These are phyloP conservation scores for Plasmodium billcollinsi DNA, from an alignment of 169 alveolate genomes.

Conservation along the genomic window DNA sequence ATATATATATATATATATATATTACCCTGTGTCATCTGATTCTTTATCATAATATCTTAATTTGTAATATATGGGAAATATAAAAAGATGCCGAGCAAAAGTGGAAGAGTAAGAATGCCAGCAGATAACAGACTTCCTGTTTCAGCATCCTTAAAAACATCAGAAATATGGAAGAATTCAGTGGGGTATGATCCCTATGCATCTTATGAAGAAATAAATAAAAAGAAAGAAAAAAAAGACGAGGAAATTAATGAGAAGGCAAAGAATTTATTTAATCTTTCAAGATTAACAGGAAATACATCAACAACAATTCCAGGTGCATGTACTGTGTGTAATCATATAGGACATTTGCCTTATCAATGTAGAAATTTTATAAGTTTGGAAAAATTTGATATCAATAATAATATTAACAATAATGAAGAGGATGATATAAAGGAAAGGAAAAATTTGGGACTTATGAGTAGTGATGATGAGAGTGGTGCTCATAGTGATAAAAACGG, in stretches of 20 bases:
- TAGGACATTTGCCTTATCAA: slow-evolving; percentile 75
- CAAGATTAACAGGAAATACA: slow-evolving; percentile 37
- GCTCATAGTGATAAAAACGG: not conserved
- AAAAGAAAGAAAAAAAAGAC: slow-evolving; percentile 24
- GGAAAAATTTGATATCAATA: slow-evolving; percentile 21
- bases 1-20: not conserved
- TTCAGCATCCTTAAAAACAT: slow-evolving; percentile 75
- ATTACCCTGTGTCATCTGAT: not conserved
- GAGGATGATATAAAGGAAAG: slow-evolving; percentile 71
- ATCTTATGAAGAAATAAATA: slow-evolving; percentile 66
- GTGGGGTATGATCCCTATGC: slow-evolving; percentile 79
- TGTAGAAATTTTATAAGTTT: slow-evolving; percentile 59
- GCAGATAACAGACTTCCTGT: slow-evolving; percentile 75
- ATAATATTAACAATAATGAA: slow-evolving; percentile 38
- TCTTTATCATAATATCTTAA: no score
- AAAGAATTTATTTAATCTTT: slow-evolving; percentile 34
- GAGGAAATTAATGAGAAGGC: slow-evolving; percentile 73
- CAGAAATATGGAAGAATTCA: slow-evolving; percentile 76
- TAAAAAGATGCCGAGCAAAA: slow-evolving; percentile 76
- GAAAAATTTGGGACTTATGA: slow-evolving; percentile 48
- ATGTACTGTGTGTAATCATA: slow-evolving; percentile 54
- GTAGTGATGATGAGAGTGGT: slow-evolving; percentile 8
- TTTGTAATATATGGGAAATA: not conserved
- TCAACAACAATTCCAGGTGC: slow-evolving; percentile 76
- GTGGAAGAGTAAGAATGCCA: slow-evolving; percentile 75